Percentiles rank a stretch among this genome's conserved stretches.
These are phyloP conservation scores for Arthrobotrys sinensis DNA, from an alignment of 2,329 filamentous ascomycete species.

Conservation along the genomic window DNA sequence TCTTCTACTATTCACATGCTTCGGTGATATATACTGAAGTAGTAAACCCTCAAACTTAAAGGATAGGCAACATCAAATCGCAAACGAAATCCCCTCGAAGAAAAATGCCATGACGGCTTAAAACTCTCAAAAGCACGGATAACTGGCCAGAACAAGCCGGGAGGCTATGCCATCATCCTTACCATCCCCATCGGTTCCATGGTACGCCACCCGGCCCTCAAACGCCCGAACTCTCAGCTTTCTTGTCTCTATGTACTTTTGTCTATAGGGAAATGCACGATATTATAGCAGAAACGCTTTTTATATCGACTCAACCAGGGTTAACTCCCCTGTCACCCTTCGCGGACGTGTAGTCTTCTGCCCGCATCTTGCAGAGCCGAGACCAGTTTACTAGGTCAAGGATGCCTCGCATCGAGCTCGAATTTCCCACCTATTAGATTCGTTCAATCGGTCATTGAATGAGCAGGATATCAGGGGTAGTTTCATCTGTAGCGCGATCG, in stretches of 20 bases:
- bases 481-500: slow-evolving; percentile 34
- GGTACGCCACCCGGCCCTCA: slow-evolving; percentile 45
- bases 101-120: slow-evolving; percentile 5
- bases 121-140: slow-evolving; percentile 38
- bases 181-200: slow-evolving; percentile 43
- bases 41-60: slow-evolving; percentile 13
- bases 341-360: neutral
- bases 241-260: neutral
- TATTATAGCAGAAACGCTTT: slow-evolving; percentile 8
- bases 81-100: neutral
- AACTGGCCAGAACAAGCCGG: slow-evolving; percentile 30
- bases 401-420: slow-evolving; percentile 27
- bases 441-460: neutral
- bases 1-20: slow-evolving; percentile 3
- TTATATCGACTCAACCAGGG: slow-evolving; percentile 30
- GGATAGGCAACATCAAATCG: slow-evolving; percentile 2
- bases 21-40: slow-evolving; percentile 20
- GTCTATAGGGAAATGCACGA: neutral
- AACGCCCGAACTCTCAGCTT: neutral
- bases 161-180: slow-evolving; percentile 37
- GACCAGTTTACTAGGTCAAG: slow-evolving; percentile 20
- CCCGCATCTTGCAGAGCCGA: slow-evolving; percentile 43
- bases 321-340: neutral
- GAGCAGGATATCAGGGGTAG: slow-evolving; percentile 35
- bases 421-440: slow-evolving; percentile 52